Conservation (phyloP, 2,329 filamentous ascomycete genomes). For the Penicillium polonicum region DNA sequence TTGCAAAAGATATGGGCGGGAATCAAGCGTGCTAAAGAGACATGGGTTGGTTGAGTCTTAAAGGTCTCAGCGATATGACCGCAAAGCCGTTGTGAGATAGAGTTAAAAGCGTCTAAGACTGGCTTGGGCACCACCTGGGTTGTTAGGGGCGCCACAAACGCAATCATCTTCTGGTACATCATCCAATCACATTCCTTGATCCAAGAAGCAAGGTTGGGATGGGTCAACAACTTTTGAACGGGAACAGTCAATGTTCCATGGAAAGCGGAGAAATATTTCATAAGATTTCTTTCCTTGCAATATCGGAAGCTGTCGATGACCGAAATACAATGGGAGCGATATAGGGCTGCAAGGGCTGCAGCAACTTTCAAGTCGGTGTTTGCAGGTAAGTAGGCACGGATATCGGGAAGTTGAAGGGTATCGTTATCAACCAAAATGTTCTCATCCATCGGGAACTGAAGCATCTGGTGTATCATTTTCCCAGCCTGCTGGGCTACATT, state of each 20-base stretch:
- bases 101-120: slow-evolving; percentile 82
- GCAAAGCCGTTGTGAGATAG: slow-evolving; percentile 79
- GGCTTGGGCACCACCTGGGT: slow-evolving; percentile 86
- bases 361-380: slow-evolving; percentile 86
- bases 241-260: slow-evolving; percentile 95
- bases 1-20: slow-evolving; percentile 87
- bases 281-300: slow-evolving; percentile 95
- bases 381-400: slow-evolving; percentile 74
- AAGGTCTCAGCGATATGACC: slow-evolving; percentile 81
- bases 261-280: slow-evolving; percentile 91
- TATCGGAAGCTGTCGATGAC: slow-evolving; percentile 93
- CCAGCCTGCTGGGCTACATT: slow-evolving; percentile 40
- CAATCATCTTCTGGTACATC: slow-evolving; percentile 96
- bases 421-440: slow-evolving; percentile 59
- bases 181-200: slow-evolving; percentile 94
- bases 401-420: slow-evolving; percentile 76
- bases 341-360: slow-evolving; percentile 80
- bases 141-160: slow-evolving; percentile 82
- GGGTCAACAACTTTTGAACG: slow-evolving; percentile 85
- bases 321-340: slow-evolving; percentile 91
- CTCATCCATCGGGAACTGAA: slow-evolving; percentile 39
- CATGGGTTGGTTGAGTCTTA: slow-evolving; percentile 78
- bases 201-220: slow-evolving; percentile 81
- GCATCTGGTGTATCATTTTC: slow-evolving; percentile 42
- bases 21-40: slow-evolving; percentile 80